Percentiles rank a stretch among this genome's conserved stretches.
Conservation (phyloP, 2,329 filamentous ascomycete species). For the Ceratocystis variospora region DNA sequence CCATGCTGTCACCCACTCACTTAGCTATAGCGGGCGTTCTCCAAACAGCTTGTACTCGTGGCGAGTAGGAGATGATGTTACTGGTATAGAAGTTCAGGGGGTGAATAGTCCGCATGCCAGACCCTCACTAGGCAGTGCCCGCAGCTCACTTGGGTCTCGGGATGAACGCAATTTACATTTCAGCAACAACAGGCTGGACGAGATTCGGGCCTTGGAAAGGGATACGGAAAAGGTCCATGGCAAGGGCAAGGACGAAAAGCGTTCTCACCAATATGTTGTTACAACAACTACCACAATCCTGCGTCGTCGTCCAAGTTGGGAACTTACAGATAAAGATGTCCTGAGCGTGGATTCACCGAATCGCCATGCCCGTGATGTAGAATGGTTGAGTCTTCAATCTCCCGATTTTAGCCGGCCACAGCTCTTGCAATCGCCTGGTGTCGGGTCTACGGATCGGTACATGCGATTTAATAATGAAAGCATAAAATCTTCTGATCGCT, state of each 20-base stretch:
- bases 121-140: constrained; percentile 20
- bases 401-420: constrained; percentile 12
- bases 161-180: constrained; percentile 15
- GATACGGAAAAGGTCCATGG: constrained; percentile 23
- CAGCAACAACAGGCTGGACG: constrained; percentile 25
- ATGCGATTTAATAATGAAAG: not conserved
- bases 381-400: constrained; percentile 6
- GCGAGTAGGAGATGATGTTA: constrained; percentile 45
- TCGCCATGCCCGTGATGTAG: constrained; percentile 10
- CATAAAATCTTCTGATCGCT: constrained; percentile 10
- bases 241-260: constrained; percentile 17
- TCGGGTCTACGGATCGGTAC: constrained; percentile 6
- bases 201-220: constrained; percentile 28
- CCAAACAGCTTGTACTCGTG: constrained; percentile 42
- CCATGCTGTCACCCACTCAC: constrained; percentile 11
- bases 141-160: constrained; percentile 1
- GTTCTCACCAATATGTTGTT: constrained; percentile 17
- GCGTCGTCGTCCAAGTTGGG: constrained; percentile 7
- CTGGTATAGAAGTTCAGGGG: constrained; percentile 40
- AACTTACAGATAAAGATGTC: constrained; percentile 4
- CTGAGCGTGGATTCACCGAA: constrained; percentile 1
- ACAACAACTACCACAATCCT: constrained; percentile 18
- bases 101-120: constrained; percentile 43
- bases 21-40: constrained; percentile 23
- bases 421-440: constrained; percentile 2